Evolutionary conservation across 2,329 filamentous ascomycete species (phyloP), one percentile per base, ranked within the genome.

Genomic region (Penicillium janthinellum): DNA sequence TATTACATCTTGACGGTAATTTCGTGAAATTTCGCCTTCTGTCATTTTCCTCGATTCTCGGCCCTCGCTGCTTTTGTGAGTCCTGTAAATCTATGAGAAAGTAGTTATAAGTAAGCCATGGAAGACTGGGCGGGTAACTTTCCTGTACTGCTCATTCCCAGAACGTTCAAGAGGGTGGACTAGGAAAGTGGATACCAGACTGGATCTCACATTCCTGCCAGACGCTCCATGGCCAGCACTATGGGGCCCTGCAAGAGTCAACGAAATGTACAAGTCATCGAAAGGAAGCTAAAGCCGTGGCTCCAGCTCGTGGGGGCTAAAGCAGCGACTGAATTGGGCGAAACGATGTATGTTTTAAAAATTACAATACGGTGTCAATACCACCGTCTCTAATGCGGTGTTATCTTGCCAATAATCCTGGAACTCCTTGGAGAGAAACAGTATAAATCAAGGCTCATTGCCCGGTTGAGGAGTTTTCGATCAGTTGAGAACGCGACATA

Each of bases 41-140:
- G 2, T 47, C 7, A 14, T 31, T 47, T 31, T 7, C 7, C 5
- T 47, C 14, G 17, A 44, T 14, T 3, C 12, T 47, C 22, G 6
- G 22, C 22, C 12, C 44, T 47, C 8, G 44, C 44, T n/a, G 44
- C 44, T 47, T 65, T 65, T 5, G 71, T 65, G 14, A 80, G 70
- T 12, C 58, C 54, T 14, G 66, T 38, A 15, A 71, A 56, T 5
- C 58, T 51, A 1, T 61, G 3, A 69, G 17, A 54, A 35, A 78
- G 39, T 66, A 31, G 28, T 31, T 31, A 4, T 4, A 31, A 28
- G 5, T 28, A 6, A 31, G 5, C 28, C 28, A 31, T 31, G 28
- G 28, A 22, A 22, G 22, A 22, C 22, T 22, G 22, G 22, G 22
- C 22, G 22, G 22, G 22, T 22, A 22, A 22, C 22, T 22, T 22